Conservation (phyloP, 352 stramenopile genomes). For the Phytophthora aleatoria region DNA sequence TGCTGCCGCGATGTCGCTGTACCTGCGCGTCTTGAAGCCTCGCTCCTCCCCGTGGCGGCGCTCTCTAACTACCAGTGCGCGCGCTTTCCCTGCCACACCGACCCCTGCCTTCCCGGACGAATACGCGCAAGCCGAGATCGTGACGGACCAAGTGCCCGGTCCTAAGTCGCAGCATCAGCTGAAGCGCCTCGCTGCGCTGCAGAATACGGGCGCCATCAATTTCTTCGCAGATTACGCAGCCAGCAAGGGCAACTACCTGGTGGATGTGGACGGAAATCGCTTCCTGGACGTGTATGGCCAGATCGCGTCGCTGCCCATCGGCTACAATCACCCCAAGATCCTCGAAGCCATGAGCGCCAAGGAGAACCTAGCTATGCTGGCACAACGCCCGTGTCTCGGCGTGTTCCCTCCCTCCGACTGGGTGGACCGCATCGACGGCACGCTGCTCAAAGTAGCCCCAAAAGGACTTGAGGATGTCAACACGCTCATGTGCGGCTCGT, state of each 20-base stretch:
- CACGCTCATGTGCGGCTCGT: constrained; percentile 89
- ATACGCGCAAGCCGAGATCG: constrained; percentile 50
- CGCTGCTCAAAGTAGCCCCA: constrained; percentile 62
- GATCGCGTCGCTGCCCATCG: constrained; percentile 82
- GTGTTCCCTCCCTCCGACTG: constrained; percentile 81
- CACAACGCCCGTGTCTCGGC: constrained; percentile 75
- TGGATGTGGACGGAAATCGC: constrained; percentile 85
- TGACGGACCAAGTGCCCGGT: constrained; percentile 62
- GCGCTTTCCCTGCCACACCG: constrained; percentile 44
- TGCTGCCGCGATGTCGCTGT: constrained; percentile 10
- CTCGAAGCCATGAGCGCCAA: constrained; percentile 62
- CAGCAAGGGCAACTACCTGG: constrained; percentile 85
- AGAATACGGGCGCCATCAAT: constrained; percentile 72
- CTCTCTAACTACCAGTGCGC: constrained; percentile 20
- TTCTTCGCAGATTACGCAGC: constrained; percentile 83
- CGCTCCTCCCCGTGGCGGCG: constrained; percentile 13
- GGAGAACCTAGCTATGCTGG: constrained; percentile 69
- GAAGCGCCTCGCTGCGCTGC: constrained; percentile 50
- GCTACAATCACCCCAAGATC: constrained; percentile 88
- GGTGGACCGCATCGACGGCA: constrained; percentile 69
- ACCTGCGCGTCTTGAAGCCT: constrained; percentile 10
- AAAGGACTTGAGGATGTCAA: constrained; percentile 69
- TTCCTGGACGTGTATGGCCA: constrained; percentile 87
- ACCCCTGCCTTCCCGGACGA: constrained; percentile 69
- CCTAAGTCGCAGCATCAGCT: constrained; percentile 70